Conservation (phyloP, 495 filamentous ascomycete species). For the Annulohypoxylon stygium region DNA sequence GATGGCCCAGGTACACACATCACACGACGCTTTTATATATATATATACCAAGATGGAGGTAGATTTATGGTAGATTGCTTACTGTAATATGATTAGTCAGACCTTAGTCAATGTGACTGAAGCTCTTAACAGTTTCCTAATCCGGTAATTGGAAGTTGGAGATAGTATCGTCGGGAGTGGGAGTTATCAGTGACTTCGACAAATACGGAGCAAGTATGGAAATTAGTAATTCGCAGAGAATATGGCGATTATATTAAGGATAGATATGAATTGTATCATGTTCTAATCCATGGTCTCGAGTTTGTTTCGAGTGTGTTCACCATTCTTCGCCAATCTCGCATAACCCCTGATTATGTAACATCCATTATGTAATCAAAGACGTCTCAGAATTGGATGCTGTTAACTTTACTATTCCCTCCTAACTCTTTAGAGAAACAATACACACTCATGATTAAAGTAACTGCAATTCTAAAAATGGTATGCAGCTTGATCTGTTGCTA, state of each 20-base stretch:
- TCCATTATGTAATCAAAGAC: no score
- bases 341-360: neutral
- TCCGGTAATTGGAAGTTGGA: conserved; percentile 14
- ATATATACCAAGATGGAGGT: conserved; percentile 26
- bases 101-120: conserved; percentile 1
- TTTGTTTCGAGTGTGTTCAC: no score
- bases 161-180: neutral
- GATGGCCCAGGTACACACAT: conserved; percentile 12
- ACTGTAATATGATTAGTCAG: conserved; percentile 37
- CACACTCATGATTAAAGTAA: no score
- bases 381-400: no score
- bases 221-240: neutral
- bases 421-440: no score
- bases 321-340: no score
- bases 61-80: conserved; percentile 39
- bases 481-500: neutral
- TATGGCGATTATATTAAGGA: neutral
- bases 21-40: conserved; percentile 14
- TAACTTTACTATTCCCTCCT: no score
- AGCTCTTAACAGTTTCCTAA: conserved; percentile 13
- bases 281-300: no score
- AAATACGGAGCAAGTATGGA: neutral
- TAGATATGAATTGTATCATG: neutral
- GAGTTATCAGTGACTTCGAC: neutral
- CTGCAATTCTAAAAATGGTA: neutral